Evolutionary conservation across 352 stramenopile species (phyloP), one percentile per base, ranked within the genome.

Genomic region (Pythium graminicola): DNA sequence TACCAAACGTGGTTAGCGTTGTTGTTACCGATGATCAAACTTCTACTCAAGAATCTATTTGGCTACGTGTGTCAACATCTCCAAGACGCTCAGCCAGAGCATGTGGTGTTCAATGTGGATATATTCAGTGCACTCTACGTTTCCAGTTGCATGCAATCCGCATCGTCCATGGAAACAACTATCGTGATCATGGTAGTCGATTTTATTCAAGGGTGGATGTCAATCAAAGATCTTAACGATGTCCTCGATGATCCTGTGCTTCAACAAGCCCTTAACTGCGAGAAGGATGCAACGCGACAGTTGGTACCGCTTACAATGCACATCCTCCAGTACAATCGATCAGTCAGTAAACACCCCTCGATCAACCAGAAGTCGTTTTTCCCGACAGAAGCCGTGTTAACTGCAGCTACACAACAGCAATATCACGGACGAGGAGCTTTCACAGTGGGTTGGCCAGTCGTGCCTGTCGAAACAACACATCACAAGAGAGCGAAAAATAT

Each of bases 41-140:
- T 77, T 0, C 7, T 58, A 17, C 51, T 67, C 47, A 69, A 69
- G 40, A 67, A 68, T 22, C 36, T 55, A 19, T 54, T 74, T 36
- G 58, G 55, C 6, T 54, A 46, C 13, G 29, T 38, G 1, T 52
- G 52, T 6, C 41, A 14, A 3, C 45, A 69, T 22, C 24, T 67
- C 14, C 41, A 67, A 54, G 62, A 72, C 16, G 28, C 63, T 11
- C 51, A 67, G 6, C 53, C 62, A 6, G 62, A 69, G 17, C 43
- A 39, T 16, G 43, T 50, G n/a, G 43, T 50, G 4, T 50, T 50
- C 23, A 67, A 50, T 23, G 59, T 72, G 16, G 69, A 74, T 24
- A 41, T 77, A 20, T 77, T 77, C 54, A 72, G 62, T 24, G 52
- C 68, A 2, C 50, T 77, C 3, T 77, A 68, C 54, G 38, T 70